These are phyloP conservation scores for Erucastrum elatum DNA, from an alignment of 345 rosid species.

Conservation along the genomic window DNA sequence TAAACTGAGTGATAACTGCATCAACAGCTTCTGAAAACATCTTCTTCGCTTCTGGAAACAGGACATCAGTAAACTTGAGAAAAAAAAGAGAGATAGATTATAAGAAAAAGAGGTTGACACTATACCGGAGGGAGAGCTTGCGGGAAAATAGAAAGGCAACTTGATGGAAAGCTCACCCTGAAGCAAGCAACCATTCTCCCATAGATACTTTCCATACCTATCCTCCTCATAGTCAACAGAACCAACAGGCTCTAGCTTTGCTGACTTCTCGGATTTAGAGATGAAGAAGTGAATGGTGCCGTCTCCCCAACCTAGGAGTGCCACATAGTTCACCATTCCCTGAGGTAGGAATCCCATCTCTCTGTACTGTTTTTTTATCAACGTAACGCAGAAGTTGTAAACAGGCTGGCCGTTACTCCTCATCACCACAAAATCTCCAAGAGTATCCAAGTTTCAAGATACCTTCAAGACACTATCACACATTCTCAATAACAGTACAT, in stretches of 20 bases:
- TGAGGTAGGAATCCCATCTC: no score
- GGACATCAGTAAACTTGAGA: constrained; percentile 6
- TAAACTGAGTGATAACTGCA: no score
- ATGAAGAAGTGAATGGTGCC: constrained; percentile 57
- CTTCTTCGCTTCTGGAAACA: constrained; percentile 50
- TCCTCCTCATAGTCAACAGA: constrained; percentile 68
- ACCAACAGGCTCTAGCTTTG: constrained; percentile 47
- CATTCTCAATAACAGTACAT: constrained; percentile 42
- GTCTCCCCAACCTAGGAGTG: no score
- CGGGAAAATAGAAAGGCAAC: no score
- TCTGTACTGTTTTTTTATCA: no score
- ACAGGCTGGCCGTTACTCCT: constrained; percentile 88
- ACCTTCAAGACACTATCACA: constrained; percentile 79
- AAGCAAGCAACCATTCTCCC: constrained; percentile 44
- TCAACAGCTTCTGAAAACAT: constrained; percentile 23
- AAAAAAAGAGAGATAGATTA: neutral
- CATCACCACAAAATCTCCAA: constrained; percentile 95
- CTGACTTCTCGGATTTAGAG: constrained; percentile 43
- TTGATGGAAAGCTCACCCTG: no score
- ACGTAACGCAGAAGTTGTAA: no score
- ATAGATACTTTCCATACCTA: constrained; percentile 59
- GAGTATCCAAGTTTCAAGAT: constrained; percentile 87
- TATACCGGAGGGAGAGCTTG: constrained; percentile 47
- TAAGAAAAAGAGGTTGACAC: neutral
- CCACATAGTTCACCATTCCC: no score